Conservation (phyloP, 768 basidiomycete genomes). For the Leccinum aurantiacum region DNA sequence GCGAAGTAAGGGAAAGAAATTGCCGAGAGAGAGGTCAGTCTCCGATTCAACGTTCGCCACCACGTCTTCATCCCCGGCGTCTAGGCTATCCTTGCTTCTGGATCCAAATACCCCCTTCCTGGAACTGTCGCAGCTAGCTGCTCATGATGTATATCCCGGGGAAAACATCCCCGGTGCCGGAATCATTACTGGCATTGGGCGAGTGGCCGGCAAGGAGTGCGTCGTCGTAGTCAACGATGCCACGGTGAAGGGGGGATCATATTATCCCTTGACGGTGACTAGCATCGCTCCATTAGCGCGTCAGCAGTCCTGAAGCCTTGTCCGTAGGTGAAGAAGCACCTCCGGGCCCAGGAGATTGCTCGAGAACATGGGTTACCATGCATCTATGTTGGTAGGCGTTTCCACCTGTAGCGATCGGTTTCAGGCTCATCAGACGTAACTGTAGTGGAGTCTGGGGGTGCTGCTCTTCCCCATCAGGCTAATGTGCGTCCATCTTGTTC, state of each 20-base stretch:
- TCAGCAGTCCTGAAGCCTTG: conserved; percentile 1
- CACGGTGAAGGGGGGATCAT: conserved; percentile 90
- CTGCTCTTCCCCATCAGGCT: conserved; percentile 89
- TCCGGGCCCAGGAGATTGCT: conserved; percentile 94
- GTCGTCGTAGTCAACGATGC: conserved; percentile 93
- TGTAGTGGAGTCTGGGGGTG: conserved; percentile 90
- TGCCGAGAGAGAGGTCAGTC: conserved; percentile 78
- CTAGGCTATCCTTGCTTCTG: conserved; percentile 68
- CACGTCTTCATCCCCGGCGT: conserved; percentile 6
- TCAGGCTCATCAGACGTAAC: conserved; percentile 6
- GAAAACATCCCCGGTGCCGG: conserved; percentile 84
- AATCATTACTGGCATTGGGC: conserved; percentile 82
- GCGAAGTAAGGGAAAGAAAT: conserved; percentile 73
- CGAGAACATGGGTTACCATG: conserved; percentile 87
- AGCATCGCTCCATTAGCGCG: background rate
- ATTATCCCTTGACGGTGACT: conserved; percentile 80
- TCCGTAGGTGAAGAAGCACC: conserved; percentile 85
- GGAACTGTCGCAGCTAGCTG: conserved; percentile 84
- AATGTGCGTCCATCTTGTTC: conserved; percentile 43
- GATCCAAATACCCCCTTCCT: conserved; percentile 89
- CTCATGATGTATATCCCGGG: conserved; percentile 79
- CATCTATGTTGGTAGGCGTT: conserved; percentile 78
- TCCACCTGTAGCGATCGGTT: background rate
- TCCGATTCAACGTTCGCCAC: background rate
- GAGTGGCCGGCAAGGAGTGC: conserved; percentile 80